phyloP scores from a whole-genome alignment of 1,284 basidiomycete species.

The Garcileccinum viscosum region DNA sequence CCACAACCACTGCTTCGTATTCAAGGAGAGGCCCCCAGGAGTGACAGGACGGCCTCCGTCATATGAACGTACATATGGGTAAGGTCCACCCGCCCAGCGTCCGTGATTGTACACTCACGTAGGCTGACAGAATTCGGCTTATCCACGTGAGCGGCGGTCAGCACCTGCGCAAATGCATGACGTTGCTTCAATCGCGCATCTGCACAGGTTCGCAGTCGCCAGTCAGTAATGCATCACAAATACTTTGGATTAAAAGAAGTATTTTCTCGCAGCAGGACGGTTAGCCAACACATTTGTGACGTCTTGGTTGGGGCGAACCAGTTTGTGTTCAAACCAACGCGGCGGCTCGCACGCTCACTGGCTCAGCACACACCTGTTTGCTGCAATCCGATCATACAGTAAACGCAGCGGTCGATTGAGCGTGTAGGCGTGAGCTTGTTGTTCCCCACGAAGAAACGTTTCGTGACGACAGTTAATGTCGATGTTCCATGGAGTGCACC shows the following conservation, averaged over 20 bases:
- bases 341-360: constrained; percentile 56
- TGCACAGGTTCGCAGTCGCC: neutral
- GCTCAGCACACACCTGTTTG: constrained; percentile 70
- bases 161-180: no score
- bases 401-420: constrained; percentile 1
- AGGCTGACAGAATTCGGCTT: constrained; percentile 57
- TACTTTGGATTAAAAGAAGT: constrained; percentile 7
- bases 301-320: constrained; percentile 38
- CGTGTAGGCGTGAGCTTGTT: constrained; percentile 68
- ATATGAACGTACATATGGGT: constrained; percentile 50
- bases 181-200: no score
- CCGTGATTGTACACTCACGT: constrained; percentile 43
- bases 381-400: constrained; percentile 14
- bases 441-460: constrained; percentile 58
- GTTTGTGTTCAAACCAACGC: constrained; percentile 41
- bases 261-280: neutral
- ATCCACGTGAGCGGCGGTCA: neutral
- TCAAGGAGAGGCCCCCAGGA: constrained; percentile 9
- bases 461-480: constrained; percentile 8
- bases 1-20: constrained; percentile 41
- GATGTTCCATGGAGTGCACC: constrained; percentile 47
- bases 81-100: constrained; percentile 44
- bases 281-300: constrained; percentile 38
- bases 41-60: constrained; percentile 8
- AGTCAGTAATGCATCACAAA: neutral